These are phyloP conservation scores for Solanum virginianum DNA, from an alignment of 257 asterid genomes.

Conservation along the genomic window DNA sequence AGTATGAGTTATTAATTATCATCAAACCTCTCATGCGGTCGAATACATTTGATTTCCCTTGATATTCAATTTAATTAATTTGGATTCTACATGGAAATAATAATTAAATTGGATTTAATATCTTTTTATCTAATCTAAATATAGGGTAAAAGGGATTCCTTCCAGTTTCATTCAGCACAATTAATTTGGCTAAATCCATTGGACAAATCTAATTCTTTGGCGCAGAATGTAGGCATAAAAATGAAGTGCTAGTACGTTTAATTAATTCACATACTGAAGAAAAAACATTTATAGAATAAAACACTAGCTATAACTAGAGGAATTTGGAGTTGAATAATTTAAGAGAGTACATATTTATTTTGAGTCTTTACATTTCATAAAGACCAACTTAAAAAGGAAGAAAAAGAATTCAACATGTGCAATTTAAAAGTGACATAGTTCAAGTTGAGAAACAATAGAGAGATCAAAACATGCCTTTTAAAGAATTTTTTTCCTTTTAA, in stretches of 20 bases:
- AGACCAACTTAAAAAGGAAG: background rate
- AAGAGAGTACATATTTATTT: background rate
- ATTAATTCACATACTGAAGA: background rate
- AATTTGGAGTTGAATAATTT: background rate
- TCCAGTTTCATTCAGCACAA: background rate
- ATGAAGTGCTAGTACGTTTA: background rate
- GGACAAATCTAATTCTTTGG: background rate
- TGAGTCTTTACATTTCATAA: background rate
- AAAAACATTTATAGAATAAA: background rate
- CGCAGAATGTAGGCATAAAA: background rate
- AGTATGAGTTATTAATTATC: background rate
- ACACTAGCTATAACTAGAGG: background rate
- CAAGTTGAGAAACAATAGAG: too few species aligned
- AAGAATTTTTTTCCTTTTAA: too few species aligned
- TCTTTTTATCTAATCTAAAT: background rate
- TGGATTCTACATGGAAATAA: background rate
- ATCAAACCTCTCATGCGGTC: background rate
- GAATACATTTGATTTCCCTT: background rate
- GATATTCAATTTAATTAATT: too few species aligned
- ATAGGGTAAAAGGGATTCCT: background rate
- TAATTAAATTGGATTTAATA: background rate
- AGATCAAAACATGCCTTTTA: too few species aligned
- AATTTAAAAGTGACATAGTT: too few species aligned
- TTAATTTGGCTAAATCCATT: background rate
- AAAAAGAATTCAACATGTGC: background rate